phyloP scores from a whole-genome alignment of 1,284 basidiomycete genomes.

The Cerioporus squamosus region DNA sequence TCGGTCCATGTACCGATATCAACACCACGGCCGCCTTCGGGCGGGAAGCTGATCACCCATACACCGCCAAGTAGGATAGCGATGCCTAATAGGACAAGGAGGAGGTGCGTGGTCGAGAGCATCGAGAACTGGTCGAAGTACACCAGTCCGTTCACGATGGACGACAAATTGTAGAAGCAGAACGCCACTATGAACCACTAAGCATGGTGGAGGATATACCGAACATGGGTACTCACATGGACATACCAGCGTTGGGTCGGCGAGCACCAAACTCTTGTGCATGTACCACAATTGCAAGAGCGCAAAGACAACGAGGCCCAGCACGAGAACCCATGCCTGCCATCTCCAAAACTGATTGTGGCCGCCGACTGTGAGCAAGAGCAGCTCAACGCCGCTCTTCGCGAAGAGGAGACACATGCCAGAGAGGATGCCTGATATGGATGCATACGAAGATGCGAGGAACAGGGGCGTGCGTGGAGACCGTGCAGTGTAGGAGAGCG shows the following conservation, averaged over 20 bases:
- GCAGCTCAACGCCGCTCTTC: constrained; percentile 91
- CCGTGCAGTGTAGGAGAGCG: constrained; percentile 32
- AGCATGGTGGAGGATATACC: background rate
- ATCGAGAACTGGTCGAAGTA: constrained; percentile 91
- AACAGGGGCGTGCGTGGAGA: constrained; percentile 60
- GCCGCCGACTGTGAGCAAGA: constrained; percentile 80
- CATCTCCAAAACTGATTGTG: constrained; percentile 89
- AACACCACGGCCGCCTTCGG: constrained; percentile 52
- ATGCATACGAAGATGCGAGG: constrained; percentile 88
- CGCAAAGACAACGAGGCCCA: constrained; percentile 73
- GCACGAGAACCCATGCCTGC: constrained; percentile 82
- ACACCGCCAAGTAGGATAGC: constrained; percentile 85
- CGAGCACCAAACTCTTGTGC: constrained; percentile 86
- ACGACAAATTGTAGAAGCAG: constrained; percentile 94
- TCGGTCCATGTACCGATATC: constrained; percentile 60
- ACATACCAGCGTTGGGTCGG: constrained; percentile 89
- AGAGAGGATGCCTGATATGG: constrained; percentile 89
- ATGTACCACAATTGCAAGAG: constrained; percentile 90
- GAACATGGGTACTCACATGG: constrained; percentile 62
- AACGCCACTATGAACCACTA: constrained; percentile 71
- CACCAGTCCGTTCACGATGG: constrained; percentile 86
- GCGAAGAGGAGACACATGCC: constrained; percentile 95
- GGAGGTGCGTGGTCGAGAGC: constrained; percentile 71
- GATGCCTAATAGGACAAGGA: constrained; percentile 82
- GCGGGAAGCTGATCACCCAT: constrained; percentile 83